Percentiles rank a stretch among this genome's conserved stretches.
These are phyloP conservation scores for Solanum chiquidenum DNA, from an alignment of 257 asterid species.

Conservation along the genomic window DNA sequence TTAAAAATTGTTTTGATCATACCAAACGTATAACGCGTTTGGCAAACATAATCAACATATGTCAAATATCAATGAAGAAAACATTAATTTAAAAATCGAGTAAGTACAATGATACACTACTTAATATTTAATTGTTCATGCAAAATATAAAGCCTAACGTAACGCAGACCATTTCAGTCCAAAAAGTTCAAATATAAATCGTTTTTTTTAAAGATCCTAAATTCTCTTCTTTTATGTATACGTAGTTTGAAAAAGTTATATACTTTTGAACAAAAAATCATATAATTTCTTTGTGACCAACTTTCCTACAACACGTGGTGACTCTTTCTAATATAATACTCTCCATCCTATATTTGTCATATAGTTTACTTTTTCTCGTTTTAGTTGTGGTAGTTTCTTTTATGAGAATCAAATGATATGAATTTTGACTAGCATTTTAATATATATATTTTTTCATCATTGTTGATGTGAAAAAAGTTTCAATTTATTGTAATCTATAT, in stretches of 20 bases:
- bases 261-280: background rate
- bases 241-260: background rate
- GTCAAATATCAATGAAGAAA: background rate
- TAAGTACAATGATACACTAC: background rate
- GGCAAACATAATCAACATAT: background rate
- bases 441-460: too few species aligned
- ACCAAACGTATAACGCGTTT: background rate
- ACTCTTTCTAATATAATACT: background rate
- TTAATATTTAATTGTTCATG: background rate
- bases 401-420: too few species aligned
- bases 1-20: background rate
- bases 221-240: background rate
- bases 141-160: background rate
- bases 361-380: background rate
- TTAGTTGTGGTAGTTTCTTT: too few species aligned
- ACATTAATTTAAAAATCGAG: background rate
- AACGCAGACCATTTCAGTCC: background rate
- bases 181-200: background rate
- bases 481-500: too few species aligned
- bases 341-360: background rate
- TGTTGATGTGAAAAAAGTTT: too few species aligned
- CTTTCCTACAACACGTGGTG: background rate
- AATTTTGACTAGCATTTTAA: too few species aligned
- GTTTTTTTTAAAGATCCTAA: background rate
- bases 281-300: background rate